Evolutionary conservation across 225 moss, liverwort and hornwort species (phyloP).

Genomic region (Asterella californica): DNA sequence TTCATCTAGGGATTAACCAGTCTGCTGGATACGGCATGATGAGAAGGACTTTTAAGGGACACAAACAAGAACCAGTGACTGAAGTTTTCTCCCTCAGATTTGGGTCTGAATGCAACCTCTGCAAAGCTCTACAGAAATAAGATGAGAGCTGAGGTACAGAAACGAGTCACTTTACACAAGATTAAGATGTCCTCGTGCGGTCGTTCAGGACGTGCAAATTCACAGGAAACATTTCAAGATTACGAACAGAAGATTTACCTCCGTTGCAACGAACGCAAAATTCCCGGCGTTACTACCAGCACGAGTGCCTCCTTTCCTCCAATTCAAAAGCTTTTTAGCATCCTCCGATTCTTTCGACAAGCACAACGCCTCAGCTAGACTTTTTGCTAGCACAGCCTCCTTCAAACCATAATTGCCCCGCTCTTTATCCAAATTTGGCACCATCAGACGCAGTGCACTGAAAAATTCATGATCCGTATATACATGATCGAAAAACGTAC

Average conservation of each 20-base stretch:
- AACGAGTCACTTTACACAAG: too few relatives aligned
- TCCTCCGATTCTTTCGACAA: conserved; percentile 74
- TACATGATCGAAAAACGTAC: conserved; percentile 64
- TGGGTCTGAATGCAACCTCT: too few relatives aligned
- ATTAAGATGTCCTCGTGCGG: too few relatives aligned
- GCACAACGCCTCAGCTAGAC: conserved; percentile 63
- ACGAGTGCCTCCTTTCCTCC: conserved; percentile 83
- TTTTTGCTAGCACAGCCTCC: conserved; percentile 72
- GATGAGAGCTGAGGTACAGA: too few relatives aligned
- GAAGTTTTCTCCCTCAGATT: too few relatives aligned
- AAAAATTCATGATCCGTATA: conserved; percentile 67
- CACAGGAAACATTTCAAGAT: not conserved
- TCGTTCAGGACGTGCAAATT: too few relatives aligned
- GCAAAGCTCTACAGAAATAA: too few relatives aligned
- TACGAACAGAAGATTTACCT: conserved; percentile 39
- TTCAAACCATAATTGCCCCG: conserved; percentile 72
- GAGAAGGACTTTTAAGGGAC: too few relatives aligned
- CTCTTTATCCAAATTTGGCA: conserved; percentile 77
- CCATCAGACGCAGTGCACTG: conserved; percentile 78
- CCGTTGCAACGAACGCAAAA: conserved; percentile 64
- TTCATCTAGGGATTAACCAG: too few relatives aligned
- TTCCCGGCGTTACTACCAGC: conserved; percentile 90
- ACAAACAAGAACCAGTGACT: too few relatives aligned
- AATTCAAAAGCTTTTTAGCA: conserved; percentile 80
- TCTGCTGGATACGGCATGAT: too few relatives aligned